Evolutionary conservation across 495 filamentous ascomycete genomes (phyloP).

Genomic region (Neurospora tetrasperma): DNA sequence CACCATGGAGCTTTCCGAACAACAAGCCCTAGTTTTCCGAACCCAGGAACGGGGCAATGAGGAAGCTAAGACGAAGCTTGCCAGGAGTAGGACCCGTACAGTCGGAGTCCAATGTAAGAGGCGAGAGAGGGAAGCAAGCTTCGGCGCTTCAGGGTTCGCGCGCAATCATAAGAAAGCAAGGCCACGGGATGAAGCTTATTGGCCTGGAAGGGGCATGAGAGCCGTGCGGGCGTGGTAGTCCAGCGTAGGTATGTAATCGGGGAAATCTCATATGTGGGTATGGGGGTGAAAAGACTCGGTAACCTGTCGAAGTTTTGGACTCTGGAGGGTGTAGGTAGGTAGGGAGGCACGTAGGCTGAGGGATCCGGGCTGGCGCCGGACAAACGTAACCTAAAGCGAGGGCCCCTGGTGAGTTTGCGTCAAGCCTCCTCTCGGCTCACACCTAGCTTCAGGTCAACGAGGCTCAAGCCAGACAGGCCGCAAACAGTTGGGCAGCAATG

Average conservation of each 20-base stretch:
- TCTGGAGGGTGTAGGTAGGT: not conserved
- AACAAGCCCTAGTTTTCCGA: not conserved
- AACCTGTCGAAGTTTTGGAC: not conserved
- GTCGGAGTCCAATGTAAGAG: not conserved
- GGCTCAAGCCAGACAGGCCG: conserved; percentile 9
- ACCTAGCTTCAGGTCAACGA: conserved; percentile 9
- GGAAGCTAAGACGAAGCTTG: conserved; percentile 1
- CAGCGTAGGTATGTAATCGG: not conserved
- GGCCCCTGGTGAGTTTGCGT: not conserved
- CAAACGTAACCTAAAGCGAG: not conserved
- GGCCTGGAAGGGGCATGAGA: conserved; percentile 8
- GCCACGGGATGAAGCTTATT: conserved; percentile 9
- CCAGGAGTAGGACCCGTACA: conserved; percentile 3
- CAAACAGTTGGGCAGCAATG: conserved; percentile 25
- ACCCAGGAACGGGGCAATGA: not conserved
- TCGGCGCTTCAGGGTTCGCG: conserved; percentile 4
- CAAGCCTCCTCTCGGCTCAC: not conserved
- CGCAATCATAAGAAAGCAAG: conserved; percentile 3
- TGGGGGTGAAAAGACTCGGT: not conserved
- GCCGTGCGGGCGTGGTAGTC: not conserved
- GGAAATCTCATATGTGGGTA: not conserved
- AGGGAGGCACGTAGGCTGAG: not conserved
- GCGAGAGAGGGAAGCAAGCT: conserved; percentile 3
- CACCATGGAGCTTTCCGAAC: conserved; percentile 14
- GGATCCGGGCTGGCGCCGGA: not conserved